These are phyloP conservation scores for Podochytrium sp. DNA, from an alignment of 192 early-diverging fungal species.

Conservation along the genomic window DNA sequence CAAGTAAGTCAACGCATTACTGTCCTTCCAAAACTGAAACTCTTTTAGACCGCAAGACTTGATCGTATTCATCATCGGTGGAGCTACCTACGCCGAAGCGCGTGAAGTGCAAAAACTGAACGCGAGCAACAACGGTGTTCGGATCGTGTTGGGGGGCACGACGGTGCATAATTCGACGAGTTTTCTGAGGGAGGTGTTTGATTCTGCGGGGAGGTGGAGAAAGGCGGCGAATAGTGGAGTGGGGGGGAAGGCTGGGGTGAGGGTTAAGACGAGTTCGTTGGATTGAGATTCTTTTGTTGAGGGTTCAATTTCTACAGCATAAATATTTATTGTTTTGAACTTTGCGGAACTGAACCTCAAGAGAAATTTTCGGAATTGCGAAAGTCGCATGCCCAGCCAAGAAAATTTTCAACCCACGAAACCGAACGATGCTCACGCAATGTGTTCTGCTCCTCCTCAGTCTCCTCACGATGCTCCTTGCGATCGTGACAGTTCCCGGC, in stretches of 20 bases:
- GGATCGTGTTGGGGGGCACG: conserved; percentile 91
- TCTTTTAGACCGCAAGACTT: conserved; percentile 83
- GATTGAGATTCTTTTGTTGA: conserved; percentile 10
- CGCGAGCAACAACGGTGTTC: conserved; percentile 71
- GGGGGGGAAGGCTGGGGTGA: neutral
- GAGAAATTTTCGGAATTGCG: too few species aligned
- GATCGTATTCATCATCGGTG: conserved; percentile 95
- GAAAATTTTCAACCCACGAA: too few species aligned
- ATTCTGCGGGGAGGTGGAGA: conserved; percentile 44
- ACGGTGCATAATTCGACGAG: conserved; percentile 78
- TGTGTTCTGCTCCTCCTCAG: too few species aligned
- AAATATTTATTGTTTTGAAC: too few species aligned
- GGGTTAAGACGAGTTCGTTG: conserved; percentile 31
- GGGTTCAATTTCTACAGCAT: too few species aligned
- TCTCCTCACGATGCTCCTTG: too few species aligned
- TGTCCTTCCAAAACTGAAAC: neutral
- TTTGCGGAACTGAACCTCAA: too few species aligned
- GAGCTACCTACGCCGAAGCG: conserved; percentile 93
- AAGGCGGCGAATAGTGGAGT: neutral
- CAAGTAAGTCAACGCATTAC: conserved; percentile 45
- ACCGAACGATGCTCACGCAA: too few species aligned
- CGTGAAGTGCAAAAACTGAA: conserved; percentile 86
- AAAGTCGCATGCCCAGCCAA: too few species aligned
- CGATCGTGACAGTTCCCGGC: too few species aligned
- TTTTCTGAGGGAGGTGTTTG: conserved; percentile 46